Evolutionary conservation across 805 yeast genomes (phyloP).

Genomic region (Lipomyces spencermartinsiae): DNA sequence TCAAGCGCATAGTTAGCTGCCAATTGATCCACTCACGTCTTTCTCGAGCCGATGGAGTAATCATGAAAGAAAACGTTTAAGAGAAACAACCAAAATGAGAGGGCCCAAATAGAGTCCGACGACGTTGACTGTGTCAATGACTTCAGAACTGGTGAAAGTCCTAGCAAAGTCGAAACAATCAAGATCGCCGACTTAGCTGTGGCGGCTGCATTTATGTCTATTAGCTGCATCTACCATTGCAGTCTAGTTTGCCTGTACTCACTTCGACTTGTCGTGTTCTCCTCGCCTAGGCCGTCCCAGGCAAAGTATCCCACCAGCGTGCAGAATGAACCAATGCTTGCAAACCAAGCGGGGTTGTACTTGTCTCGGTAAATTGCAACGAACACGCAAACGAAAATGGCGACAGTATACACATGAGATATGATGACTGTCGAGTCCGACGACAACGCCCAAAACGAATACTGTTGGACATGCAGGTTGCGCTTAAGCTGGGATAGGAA

Average conservation of each 20-base stretch:
- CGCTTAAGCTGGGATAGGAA: slow-evolving; percentile 81
- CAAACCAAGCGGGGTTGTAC: slow-evolving; percentile 45
- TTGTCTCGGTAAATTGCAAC: slow-evolving; percentile 53
- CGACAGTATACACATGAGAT: slow-evolving; percentile 67
- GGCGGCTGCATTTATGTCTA: slow-evolving; percentile 5
- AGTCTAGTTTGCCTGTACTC: not conserved
- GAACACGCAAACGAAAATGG: slow-evolving; percentile 72
- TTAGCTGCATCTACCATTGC: not conserved
- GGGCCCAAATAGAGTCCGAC: slow-evolving; percentile 93
- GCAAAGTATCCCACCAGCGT: slow-evolving; percentile 42
- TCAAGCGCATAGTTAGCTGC: not conserved
- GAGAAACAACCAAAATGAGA: slow-evolving; percentile 78
- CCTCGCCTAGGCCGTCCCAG: slow-evolving; percentile 38
- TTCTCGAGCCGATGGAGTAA: slow-evolving; percentile 57
- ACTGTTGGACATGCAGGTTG: slow-evolving; percentile 73
- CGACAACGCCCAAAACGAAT: slow-evolving; percentile 68
- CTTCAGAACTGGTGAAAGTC: slow-evolving; percentile 87
- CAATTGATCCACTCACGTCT: slow-evolving; percentile 17
- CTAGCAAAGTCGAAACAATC: slow-evolving; percentile 71
- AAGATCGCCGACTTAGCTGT: slow-evolving; percentile 65
- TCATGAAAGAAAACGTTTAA: slow-evolving; percentile 72
- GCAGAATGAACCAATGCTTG: slow-evolving; percentile 41
- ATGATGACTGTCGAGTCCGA: slow-evolving; percentile 73
- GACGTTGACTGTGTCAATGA: slow-evolving; percentile 88
- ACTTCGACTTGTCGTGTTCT: slow-evolving; percentile 22